Evolutionary conservation across 139 green algal genomes (phyloP).

Genomic region (Parachlorella kessleri): DNA sequence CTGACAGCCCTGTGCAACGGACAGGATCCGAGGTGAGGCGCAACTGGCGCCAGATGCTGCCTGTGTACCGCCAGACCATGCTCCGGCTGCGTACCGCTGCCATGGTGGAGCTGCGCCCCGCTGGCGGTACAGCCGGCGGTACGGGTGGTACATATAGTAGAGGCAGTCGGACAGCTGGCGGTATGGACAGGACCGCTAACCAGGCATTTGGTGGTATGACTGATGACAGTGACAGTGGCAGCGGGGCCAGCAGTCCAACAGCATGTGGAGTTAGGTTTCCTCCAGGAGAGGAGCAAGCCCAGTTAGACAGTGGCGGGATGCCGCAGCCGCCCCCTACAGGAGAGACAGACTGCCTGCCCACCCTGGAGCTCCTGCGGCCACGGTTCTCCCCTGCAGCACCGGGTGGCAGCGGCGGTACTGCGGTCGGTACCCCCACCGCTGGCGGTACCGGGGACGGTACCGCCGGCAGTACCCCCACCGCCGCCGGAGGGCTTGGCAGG

Average conservation of each 20-base stretch:
- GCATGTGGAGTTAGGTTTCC: no score
- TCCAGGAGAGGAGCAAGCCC: background rate
- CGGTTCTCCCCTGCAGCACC: background rate
- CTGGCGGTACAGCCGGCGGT: no score
- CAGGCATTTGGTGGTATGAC: no score
- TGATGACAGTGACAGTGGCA: no score
- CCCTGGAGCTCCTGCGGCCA: no score
- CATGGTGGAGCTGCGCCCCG: background rate
- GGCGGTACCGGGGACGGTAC: background rate
- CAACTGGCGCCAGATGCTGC: background rate
- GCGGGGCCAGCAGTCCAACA: no score
- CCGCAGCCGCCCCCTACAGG: background rate
- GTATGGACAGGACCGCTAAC: no score
- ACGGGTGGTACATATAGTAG: no score
- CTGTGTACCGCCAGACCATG: background rate
- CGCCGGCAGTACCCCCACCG: background rate
- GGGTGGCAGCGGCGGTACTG: background rate
- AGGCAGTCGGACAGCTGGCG: no score
- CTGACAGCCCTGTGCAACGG: no score
- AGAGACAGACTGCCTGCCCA: background rate
- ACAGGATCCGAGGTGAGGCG: background rate
- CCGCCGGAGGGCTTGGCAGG: no score
- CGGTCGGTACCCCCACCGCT: background rate
- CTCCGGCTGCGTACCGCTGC: background rate
- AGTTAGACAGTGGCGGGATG: background rate